Conservation (phyloP, 164 flowering plant species). For the Magnolia officinalis region DNA sequence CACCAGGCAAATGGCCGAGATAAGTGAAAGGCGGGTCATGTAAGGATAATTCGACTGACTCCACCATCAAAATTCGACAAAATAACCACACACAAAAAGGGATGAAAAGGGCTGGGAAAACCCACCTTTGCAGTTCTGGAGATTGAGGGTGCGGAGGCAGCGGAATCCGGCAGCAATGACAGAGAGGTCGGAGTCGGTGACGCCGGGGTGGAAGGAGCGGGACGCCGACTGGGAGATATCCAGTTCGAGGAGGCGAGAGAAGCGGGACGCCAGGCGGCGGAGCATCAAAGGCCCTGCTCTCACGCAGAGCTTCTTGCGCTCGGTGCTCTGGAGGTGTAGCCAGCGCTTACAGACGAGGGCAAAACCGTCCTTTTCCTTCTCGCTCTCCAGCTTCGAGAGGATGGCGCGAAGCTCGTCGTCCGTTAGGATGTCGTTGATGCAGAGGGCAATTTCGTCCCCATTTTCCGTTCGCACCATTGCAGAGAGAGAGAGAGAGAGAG, state of each 20-base stretch:
- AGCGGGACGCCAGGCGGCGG: slow-evolving; percentile 60
- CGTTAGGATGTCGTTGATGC: slow-evolving; percentile 66
- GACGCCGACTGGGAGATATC: slow-evolving; percentile 82
- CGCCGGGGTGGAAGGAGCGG: slow-evolving; percentile 84
- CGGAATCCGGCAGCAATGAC: slow-evolving; percentile 68
- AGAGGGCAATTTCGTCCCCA: slow-evolving; percentile 14
- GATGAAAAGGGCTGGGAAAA: background rate
- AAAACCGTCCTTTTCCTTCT: slow-evolving; percentile 73
- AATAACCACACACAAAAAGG: background rate
- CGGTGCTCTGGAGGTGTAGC: slow-evolving; percentile 80
- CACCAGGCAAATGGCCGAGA: background rate
- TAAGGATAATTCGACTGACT: background rate
- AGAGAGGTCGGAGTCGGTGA: slow-evolving; percentile 74
- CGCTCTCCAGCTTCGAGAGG: slow-evolving; percentile 44
- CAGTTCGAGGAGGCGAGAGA: slow-evolving; percentile 52
- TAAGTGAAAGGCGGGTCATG: background rate
- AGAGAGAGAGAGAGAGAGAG: background rate
- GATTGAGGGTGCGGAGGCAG: slow-evolving; percentile 47
- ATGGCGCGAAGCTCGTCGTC: slow-evolving; percentile 84
- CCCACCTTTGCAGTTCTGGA: slow-evolving; percentile 73
- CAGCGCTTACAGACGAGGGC: slow-evolving; percentile 92
- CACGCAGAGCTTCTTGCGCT: slow-evolving; percentile 74
- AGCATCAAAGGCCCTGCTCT: slow-evolving; percentile 93
- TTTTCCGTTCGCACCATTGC: slow-evolving; percentile 13
- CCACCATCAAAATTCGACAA: background rate